Base-by-base conservation (phyloP, 2,329 filamentous ascomycete species). In the Penicillium sp. region DNA sequence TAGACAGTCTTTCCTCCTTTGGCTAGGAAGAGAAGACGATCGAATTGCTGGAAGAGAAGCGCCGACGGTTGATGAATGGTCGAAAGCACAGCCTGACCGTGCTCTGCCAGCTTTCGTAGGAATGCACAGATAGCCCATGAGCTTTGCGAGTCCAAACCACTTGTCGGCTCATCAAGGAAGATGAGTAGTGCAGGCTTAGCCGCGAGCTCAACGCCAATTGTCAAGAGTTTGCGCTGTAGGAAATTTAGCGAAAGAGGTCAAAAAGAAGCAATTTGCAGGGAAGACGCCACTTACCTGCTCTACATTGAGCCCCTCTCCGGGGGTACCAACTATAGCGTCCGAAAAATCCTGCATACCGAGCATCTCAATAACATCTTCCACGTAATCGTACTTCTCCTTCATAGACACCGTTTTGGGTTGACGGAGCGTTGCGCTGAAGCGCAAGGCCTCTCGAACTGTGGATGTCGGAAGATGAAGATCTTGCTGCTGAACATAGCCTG, bases 21-120 rank as follows among this genome's bases (percentile, higher is more conserved):
- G 1, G 80, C 79, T 0, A 86, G 71, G 58, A 86, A 82, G 0
- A 85, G 67, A 0, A 84, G 65, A 1, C 75, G 73, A 53, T 84
- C 82, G 46, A 84, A 95, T 49, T 88, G 83, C 66, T 95, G 87
- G 72, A 95, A 95, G 42, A 95, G 76, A 74, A 94, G 86, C 33
- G 89, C 89, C n/a, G 87, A 91, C 9, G 90, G 90, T 66, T 96
- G 90, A 67, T 96, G 90, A 53, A 95, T 95, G 0, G 90, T 95
- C 69, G 88, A 94, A 9, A 95, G 81, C 65, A 95, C 85, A 43
- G 90, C 89, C 66, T 93, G 88, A 9, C 90, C 90, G 53, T 82
- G 85, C 67, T 91, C 86, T 60, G 88, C 88, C 24, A 95, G 76
- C 72, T 93, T 95, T 68, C 91, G 84, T 37, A 96, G 76, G n/a